phyloP scores from a whole-genome alignment of 2,329 filamentous ascomycete species.

The Bimuria novae-zelandiae region DNA sequence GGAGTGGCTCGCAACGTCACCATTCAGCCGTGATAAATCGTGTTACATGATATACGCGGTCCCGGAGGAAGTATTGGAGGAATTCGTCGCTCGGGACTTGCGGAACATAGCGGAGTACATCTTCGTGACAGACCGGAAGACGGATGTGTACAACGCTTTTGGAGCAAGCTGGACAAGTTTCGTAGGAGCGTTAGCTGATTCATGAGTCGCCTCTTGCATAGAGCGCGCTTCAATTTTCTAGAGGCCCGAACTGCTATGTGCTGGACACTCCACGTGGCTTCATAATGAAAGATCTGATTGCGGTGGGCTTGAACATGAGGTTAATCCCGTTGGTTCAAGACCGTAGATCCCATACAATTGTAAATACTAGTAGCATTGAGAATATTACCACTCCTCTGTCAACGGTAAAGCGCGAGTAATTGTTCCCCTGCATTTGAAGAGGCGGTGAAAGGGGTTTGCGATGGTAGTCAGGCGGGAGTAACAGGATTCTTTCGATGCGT shows the following conservation, averaged over 20 bases:
- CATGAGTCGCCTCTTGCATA: background rate
- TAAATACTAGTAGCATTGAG: too few relatives aligned
- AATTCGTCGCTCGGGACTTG: constrained; percentile 17
- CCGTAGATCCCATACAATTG: too few relatives aligned
- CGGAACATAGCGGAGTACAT: constrained; percentile 26
- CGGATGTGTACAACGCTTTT: constrained; percentile 30
- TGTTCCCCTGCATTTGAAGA: too few relatives aligned
- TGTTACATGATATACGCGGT: constrained; percentile 37
- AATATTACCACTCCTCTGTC: too few relatives aligned
- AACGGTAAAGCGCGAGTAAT: too few relatives aligned
- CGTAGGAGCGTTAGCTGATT: constrained; percentile 20
- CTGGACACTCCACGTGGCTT: too few relatives aligned
- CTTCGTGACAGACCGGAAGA: constrained; percentile 31
- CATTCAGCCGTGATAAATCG: constrained; percentile 23
- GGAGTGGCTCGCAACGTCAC: constrained; percentile 29
- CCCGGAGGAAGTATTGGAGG: constrained; percentile 18
- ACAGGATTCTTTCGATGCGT: background rate
- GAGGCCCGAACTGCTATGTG: too few relatives aligned
- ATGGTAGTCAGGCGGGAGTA: background rate
- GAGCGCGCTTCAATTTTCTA: too few relatives aligned
- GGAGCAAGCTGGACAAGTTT: constrained; percentile 27
- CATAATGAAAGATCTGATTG: too few relatives aligned
- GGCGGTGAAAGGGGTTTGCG: background rate
- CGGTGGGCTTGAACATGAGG: too few relatives aligned
- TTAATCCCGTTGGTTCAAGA: too few relatives aligned